These are phyloP conservation scores for Chaetoceros tenuissimus DNA, from an alignment of 108 stramenopile genomes.

Conservation along the genomic window DNA sequence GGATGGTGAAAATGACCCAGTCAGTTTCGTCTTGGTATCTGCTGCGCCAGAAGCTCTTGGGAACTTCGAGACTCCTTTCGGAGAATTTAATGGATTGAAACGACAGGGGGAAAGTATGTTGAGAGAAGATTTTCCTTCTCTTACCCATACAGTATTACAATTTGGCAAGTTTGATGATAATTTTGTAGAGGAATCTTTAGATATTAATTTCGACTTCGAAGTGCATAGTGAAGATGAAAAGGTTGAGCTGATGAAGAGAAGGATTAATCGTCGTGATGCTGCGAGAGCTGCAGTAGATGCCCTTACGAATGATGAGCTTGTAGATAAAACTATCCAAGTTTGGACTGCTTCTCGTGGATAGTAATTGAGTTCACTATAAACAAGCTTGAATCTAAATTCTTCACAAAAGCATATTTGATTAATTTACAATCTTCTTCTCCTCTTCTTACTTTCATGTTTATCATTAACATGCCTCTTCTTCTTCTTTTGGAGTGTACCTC, in stretches of 20 bases:
- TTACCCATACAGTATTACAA: conserved; percentile 43
- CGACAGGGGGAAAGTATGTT: conserved; percentile 57
- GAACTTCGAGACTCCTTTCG: conserved; percentile 77
- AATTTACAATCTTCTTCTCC: conserved; percentile 57
- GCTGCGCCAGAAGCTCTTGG: conserved; percentile 47
- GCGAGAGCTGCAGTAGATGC: conserved; percentile 66
- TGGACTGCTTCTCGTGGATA: conserved; percentile 37
- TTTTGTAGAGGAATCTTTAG: conserved; percentile 56
- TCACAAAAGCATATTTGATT: not conserved
- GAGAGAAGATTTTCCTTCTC: conserved; percentile 44
- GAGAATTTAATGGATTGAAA: conserved; percentile 66
- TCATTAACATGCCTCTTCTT: conserved; percentile 29
- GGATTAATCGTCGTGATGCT: conserved; percentile 79
- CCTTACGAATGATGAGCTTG: conserved; percentile 44
- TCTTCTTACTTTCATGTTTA: conserved; percentile 64
- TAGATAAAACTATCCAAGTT: conserved; percentile 43
- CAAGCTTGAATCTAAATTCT: no score
- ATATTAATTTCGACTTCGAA: conserved; percentile 22
- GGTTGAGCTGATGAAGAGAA: conserved; percentile 13
- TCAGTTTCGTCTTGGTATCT: conserved; percentile 62
- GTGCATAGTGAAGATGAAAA: conserved; percentile 22
- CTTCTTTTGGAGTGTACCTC: conserved; percentile 27
- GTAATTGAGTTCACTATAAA: no score
- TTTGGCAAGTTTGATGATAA: conserved; percentile 72
- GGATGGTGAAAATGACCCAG: conserved; percentile 20